Evolutionary conservation across 2,329 filamentous ascomycete species (phyloP).

Genomic region (Hymenoscyphus infarciens): DNA sequence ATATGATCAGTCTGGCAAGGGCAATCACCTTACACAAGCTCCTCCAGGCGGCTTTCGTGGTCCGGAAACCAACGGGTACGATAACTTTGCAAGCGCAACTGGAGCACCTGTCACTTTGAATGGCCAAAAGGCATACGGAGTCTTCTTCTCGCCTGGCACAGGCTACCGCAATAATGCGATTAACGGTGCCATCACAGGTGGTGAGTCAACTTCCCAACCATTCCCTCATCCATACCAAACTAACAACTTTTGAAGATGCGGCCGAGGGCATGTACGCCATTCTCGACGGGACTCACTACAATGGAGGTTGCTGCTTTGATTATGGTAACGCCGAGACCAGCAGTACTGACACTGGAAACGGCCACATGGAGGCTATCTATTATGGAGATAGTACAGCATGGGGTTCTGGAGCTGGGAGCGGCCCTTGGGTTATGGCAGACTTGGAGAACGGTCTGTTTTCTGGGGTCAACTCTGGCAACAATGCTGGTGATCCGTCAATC

Average conservation of each 20-base stretch:
- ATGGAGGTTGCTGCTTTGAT: slow-evolving; percentile 54
- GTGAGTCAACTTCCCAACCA: neutral
- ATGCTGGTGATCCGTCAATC: slow-evolving; percentile 50
- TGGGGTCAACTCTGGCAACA: slow-evolving; percentile 44
- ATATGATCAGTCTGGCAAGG: slow-evolving; percentile 61
- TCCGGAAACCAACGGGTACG: slow-evolving; percentile 53
- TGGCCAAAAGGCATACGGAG: slow-evolving; percentile 60
- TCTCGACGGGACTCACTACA: slow-evolving; percentile 58
- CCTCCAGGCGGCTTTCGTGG: slow-evolving; percentile 54
- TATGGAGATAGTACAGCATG: slow-evolving; percentile 53
- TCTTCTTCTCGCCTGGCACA: slow-evolving; percentile 57
- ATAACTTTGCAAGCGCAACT: slow-evolving; percentile 56
- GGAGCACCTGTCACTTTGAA: slow-evolving; percentile 60
- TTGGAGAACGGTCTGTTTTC: slow-evolving; percentile 66
- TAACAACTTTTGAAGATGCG: slow-evolving; percentile 37
- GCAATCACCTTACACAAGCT: slow-evolving; percentile 61
- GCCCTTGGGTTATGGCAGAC: slow-evolving; percentile 68
- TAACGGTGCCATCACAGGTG: slow-evolving; percentile 49
- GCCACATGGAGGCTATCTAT: slow-evolving; percentile 69
- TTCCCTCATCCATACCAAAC: too few species aligned
- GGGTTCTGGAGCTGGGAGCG: slow-evolving; percentile 54
- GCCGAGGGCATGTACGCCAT: slow-evolving; percentile 60
- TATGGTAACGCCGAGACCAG: slow-evolving; percentile 56
- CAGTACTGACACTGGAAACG: slow-evolving; percentile 52
- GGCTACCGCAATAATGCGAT: slow-evolving; percentile 59